Conservation (phyloP, 352 stramenopile species). For the Phytopythium montanum region DNA sequence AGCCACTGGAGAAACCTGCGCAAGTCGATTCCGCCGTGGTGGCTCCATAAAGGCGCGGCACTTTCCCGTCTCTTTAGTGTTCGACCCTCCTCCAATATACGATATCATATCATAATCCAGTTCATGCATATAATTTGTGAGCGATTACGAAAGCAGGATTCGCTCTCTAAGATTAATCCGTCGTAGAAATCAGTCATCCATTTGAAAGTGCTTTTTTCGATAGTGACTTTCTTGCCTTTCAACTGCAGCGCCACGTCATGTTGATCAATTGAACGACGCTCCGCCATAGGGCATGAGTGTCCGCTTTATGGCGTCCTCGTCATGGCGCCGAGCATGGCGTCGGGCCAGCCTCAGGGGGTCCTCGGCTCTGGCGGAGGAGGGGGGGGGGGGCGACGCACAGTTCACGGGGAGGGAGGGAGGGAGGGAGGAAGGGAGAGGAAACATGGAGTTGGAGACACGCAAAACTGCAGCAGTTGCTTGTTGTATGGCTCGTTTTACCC, state of each 20-base stretch:
- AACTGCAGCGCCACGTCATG: not conserved
- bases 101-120: not conserved
- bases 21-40: not conserved
- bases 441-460: not conserved
- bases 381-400: not conserved
- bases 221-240: not conserved
- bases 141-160: too few species aligned
- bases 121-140: not conserved
- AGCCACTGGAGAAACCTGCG: not conserved
- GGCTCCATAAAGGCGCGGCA: not conserved
- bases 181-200: not conserved
- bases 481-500: conserved; percentile 1
- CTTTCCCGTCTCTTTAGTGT: not conserved
- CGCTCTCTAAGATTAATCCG: not conserved
- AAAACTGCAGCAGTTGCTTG: conserved; percentile 7
- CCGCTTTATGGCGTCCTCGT: not conserved
- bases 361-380: too few species aligned
- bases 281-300: not conserved
- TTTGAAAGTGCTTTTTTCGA: not conserved
- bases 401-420: not conserved
- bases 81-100: not conserved
- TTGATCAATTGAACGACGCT: not conserved
- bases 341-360: too few species aligned
- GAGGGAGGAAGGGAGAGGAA: not conserved
- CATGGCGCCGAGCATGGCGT: not conserved